Evolutionary conservation across 331 rosid species (phyloP).

Genomic region (Rosa hybrid): DNA sequence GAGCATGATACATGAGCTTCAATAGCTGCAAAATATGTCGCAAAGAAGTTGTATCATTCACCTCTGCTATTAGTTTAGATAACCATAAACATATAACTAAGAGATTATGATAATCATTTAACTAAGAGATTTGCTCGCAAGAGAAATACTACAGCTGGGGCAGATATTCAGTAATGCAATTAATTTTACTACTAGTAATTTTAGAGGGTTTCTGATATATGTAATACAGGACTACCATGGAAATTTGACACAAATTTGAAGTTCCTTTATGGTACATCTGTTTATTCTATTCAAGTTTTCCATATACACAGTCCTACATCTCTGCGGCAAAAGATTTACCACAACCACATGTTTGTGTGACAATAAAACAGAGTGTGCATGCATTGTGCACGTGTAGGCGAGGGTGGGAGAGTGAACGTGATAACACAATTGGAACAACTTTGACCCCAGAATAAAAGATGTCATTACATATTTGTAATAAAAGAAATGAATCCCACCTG

Average conservation of each 20-base stretch:
- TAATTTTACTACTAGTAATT: background rate
- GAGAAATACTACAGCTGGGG: background rate
- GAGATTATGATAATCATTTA: background rate
- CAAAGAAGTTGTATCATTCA: conserved; percentile 1
- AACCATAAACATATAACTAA: background rate
- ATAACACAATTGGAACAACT: conserved; percentile 1
- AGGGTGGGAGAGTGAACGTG: background rate
- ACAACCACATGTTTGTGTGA: conserved; percentile 94
- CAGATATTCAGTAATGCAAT: background rate
- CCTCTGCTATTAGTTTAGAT: background rate
- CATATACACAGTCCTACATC: conserved; percentile 54
- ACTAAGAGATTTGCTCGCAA: background rate
- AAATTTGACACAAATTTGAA: background rate
- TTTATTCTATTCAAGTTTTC: conserved; percentile 27
- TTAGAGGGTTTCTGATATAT: background rate
- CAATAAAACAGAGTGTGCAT: too few species aligned
- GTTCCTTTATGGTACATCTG: conserved; percentile 4
- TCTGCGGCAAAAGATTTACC: conserved; percentile 96
- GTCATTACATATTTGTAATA: conserved; percentile 7
- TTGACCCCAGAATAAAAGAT: conserved; percentile 1
- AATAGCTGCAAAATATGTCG: conserved; percentile 50
- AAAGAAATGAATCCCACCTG: conserved; percentile 61
- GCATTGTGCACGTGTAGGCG: background rate
- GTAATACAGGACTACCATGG: background rate
- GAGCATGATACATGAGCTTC: conserved; percentile 95